phyloP scores from a whole-genome alignment of 2,329 filamentous ascomycete species.

The Pseudocercospora macadamiae region DNA sequence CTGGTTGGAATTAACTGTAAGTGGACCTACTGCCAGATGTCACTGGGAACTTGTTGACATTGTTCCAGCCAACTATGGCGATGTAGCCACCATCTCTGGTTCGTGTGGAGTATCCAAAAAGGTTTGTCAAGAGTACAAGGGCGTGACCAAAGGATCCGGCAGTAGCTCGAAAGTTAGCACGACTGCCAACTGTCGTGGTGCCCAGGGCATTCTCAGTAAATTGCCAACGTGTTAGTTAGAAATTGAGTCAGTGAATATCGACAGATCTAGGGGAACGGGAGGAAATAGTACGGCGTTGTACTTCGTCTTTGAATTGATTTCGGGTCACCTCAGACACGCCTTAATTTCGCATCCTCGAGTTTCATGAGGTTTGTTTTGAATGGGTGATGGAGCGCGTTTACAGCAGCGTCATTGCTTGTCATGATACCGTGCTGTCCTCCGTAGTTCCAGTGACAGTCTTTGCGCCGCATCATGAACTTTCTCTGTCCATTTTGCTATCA shows the following conservation, averaged over 20 bases:
- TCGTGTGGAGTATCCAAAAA: conserved; percentile 24
- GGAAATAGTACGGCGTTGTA: too few relatives aligned
- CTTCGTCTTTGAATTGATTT: too few relatives aligned
- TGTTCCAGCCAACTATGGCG: conserved; percentile 21
- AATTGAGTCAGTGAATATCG: background rate
- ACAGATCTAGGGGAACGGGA: background rate
- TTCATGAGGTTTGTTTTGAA: too few relatives aligned
- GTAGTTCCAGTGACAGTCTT: conserved; percentile 17
- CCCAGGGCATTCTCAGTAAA: conserved; percentile 16
- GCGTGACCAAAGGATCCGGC: conserved; percentile 21
- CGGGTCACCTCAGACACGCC: too few relatives aligned
- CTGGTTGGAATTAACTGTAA: conserved; percentile 22
- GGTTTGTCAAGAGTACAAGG: conserved; percentile 23
- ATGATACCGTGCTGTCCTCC: too few relatives aligned
- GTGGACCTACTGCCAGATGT: background rate
- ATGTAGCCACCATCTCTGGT: conserved; percentile 22
- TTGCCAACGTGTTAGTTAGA: conserved; percentile 16
- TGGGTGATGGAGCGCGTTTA: background rate
- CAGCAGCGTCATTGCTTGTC: too few relatives aligned
- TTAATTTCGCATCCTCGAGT: too few relatives aligned
- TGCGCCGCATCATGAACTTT: conserved; percentile 20
- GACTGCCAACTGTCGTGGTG: conserved; percentile 18
- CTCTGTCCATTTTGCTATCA: conserved; percentile 64
- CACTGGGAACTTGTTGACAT: background rate
- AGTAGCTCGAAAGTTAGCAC: conserved; percentile 13